Conservation (phyloP, 345 rosid genomes). For the Crucihimalaya himalaica region DNA sequence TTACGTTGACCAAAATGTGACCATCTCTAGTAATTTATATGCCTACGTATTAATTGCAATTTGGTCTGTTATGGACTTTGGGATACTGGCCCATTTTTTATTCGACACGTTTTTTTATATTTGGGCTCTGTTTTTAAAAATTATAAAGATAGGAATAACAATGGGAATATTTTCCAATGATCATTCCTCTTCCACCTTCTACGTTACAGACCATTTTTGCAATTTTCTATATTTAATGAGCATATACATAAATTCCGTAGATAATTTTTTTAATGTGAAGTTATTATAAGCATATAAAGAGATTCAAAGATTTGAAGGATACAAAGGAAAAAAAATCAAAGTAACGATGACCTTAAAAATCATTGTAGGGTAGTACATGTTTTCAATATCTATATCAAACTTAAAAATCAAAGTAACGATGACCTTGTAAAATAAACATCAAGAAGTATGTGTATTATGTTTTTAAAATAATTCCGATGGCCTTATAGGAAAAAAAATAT, state of each 20-base stretch:
- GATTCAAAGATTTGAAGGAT: too few relatives aligned
- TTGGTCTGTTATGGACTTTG: constrained; percentile 5
- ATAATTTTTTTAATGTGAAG: too few relatives aligned
- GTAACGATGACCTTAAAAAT: too few relatives aligned
- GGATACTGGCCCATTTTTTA: not conserved
- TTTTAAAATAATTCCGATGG: not conserved
- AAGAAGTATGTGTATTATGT: not conserved
- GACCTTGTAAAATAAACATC: not conserved
- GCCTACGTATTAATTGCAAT: not conserved
- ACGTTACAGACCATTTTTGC: not conserved
- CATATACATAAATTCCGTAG: not conserved
- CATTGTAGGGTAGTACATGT: too few relatives aligned
- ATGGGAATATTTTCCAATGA: not conserved
- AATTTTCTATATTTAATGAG: not conserved
- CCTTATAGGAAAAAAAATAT: not conserved
- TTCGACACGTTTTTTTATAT: not conserved
- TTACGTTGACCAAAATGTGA: constrained; percentile 13
- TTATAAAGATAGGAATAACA: not conserved
- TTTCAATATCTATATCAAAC: too few relatives aligned
- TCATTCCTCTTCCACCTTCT: constrained; percentile 23
- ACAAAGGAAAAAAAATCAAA: too few relatives aligned
- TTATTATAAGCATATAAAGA: too few relatives aligned
- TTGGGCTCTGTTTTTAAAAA: not conserved
- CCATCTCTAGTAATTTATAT: not conserved
- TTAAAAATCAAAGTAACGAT: not conserved